Percentiles rank a stretch among this genome's conserved stretches.
These are phyloP conservation scores for Pythium coloratum DNA, from an alignment of 352 stramenopile species.

Conservation along the genomic window DNA sequence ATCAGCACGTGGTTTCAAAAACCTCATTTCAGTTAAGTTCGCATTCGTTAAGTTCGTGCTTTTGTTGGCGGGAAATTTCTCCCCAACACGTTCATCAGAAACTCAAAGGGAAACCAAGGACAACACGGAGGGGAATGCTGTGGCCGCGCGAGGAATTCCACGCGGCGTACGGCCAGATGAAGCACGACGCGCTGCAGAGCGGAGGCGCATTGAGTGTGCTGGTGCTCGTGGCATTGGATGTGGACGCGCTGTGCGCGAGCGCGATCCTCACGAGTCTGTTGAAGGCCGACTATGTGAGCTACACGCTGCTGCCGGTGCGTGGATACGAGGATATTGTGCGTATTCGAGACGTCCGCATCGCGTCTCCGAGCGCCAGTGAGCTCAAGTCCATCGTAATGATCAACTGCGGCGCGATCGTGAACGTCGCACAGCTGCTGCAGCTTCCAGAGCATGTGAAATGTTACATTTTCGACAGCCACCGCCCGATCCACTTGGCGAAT, in stretches of 20 bases:
- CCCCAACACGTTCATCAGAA: too few relatives aligned
- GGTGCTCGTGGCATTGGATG: conserved; percentile 92
- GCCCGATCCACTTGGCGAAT: conserved; percentile 96
- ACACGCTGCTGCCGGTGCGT: conserved; percentile 69
- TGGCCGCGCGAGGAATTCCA: conserved; percentile 88
- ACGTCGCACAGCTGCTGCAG: conserved; percentile 86
- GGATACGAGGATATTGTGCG: conserved; percentile 86
- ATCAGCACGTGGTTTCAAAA: too few relatives aligned
- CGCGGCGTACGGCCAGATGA: conserved; percentile 81
- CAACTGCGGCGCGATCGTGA: conserved; percentile 94
- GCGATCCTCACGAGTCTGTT: conserved; percentile 91
- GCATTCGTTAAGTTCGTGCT: neutral
- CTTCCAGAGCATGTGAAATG: conserved; percentile 67
- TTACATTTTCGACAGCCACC: conserved; percentile 96
- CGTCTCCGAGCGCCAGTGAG: conserved; percentile 42
- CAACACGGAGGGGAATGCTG: conserved; percentile 40
- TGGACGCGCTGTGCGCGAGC: conserved; percentile 93
- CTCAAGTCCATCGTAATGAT: conserved; percentile 92
- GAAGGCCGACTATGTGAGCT: conserved; percentile 76
- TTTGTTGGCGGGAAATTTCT: conserved; percentile 7
- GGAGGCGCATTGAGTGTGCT: conserved; percentile 80
- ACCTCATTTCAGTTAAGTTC: neutral
- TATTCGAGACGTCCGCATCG: conserved; percentile 69
- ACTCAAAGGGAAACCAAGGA: neutral
- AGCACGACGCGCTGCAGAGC: conserved; percentile 69